phyloP scores from a whole-genome alignment of 2,329 filamentous ascomycete species.

The Herpotrichia juniperi region DNA sequence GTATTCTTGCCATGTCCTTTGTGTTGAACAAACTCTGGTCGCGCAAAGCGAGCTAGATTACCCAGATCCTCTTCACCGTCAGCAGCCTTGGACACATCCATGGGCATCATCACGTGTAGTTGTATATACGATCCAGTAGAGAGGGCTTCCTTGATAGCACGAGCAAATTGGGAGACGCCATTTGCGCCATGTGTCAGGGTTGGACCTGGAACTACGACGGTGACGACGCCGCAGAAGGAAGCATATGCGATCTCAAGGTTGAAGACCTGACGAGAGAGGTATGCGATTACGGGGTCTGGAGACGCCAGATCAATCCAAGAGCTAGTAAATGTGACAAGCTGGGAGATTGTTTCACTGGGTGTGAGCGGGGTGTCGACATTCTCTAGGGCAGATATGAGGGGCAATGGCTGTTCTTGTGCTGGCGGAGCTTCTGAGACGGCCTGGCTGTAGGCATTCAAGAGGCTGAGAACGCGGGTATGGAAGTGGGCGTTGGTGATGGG shows the following conservation, averaged over 20 bases:
- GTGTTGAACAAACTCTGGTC: conserved; percentile 39
- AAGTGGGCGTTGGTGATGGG: conserved; percentile 79
- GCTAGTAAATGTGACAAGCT: conserved; percentile 80
- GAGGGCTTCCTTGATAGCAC: conserved; percentile 81
- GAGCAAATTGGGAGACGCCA: conserved; percentile 75
- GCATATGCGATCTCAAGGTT: conserved; percentile 93
- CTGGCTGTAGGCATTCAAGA: conserved; percentile 63
- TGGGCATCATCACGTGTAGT: conserved; percentile 80
- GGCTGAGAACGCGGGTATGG: conserved; percentile 68
- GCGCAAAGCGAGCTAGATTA: conserved; percentile 58
- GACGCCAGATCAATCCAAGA: conserved; percentile 93
- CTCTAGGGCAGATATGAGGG: conserved; percentile 67
- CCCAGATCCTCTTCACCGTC: conserved; percentile 60
- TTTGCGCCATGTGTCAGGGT: conserved; percentile 64
- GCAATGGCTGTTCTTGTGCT: conserved; percentile 48
- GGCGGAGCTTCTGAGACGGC: conserved; percentile 51
- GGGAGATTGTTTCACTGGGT: conserved; percentile 71
- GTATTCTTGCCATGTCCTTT: conserved; percentile 51
- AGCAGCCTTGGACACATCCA: conserved; percentile 74
- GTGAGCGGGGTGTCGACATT: conserved; percentile 79
- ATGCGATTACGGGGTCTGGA: conserved; percentile 78
- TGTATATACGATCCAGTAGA: conserved; percentile 76
- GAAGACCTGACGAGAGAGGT: conserved; percentile 86
- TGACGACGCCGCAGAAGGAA: conserved; percentile 89
- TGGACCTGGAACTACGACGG: conserved; percentile 82